Evolutionary conservation across 768 basidiomycete genomes (phyloP).

Genomic region (Russula sp.): DNA sequence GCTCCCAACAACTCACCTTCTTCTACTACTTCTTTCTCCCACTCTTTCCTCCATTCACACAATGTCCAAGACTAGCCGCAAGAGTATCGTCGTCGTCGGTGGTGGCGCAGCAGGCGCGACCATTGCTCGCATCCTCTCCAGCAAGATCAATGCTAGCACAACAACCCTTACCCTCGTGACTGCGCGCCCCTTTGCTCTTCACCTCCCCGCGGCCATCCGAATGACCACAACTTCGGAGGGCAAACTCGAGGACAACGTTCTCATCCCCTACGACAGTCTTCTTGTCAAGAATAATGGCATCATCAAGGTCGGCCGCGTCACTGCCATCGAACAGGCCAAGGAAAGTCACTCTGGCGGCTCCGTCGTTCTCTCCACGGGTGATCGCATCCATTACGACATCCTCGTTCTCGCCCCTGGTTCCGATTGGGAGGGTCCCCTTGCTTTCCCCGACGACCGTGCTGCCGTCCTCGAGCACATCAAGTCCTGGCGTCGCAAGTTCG

Average conservation of each 20-base stretch:
- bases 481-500: slow-evolving; percentile 28
- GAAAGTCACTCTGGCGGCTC: slow-evolving; percentile 4
- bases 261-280: slow-evolving; percentile 18
- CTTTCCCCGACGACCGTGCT: slow-evolving; percentile 34
- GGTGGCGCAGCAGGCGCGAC: slow-evolving; percentile 49
- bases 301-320: slow-evolving; percentile 17
- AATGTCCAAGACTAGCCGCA: slow-evolving; percentile 13
- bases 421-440: slow-evolving; percentile 24
- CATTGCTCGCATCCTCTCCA: slow-evolving; percentile 41
- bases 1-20: not conserved
- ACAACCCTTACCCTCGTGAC: slow-evolving; percentile 51
- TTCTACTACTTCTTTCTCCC: not conserved
- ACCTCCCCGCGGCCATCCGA: slow-evolving; percentile 47
- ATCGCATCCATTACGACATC: slow-evolving; percentile 17
- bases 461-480: slow-evolving; percentile 22
- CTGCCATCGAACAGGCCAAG: slow-evolving; percentile 6
- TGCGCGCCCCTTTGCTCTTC: slow-evolving; percentile 41
- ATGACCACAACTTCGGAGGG: slow-evolving; percentile 42
- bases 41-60: not conserved
- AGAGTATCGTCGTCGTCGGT: slow-evolving; percentile 44
- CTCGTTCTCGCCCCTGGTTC: slow-evolving; percentile 19
- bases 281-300: slow-evolving; percentile 13
- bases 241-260: slow-evolving; percentile 25
- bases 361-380: slow-evolving; percentile 7
- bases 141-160: slow-evolving; percentile 39